A percentile compares a stretch with the other conserved stretches of the same genome.
These are phyloP conservation scores for Lactarius pseudohatsudake DNA, from an alignment of 768 basidiomycete species.

Conservation along the genomic window DNA sequence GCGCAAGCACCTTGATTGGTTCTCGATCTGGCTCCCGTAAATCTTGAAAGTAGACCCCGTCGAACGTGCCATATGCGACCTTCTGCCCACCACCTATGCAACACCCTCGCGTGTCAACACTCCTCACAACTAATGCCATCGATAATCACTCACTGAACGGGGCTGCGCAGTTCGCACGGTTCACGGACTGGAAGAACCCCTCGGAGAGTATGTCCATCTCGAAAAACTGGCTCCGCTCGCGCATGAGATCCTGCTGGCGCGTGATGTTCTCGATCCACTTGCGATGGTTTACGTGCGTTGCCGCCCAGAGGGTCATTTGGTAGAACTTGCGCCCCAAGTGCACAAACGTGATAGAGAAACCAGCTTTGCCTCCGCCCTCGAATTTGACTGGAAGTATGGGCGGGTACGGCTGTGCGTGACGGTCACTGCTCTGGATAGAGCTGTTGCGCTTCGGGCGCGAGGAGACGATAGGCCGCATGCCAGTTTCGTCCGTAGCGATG, in stretches of 20 bases:
- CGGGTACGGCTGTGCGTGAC: constrained; percentile 42
- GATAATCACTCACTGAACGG: constrained; percentile 65
- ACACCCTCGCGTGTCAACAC: neutral
- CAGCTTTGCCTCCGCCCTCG: constrained; percentile 66
- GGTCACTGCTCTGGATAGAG: constrained; percentile 35
- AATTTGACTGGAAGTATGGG: constrained; percentile 49
- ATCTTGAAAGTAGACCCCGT: constrained; percentile 94
- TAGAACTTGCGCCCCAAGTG: constrained; percentile 94
- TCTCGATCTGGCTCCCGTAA: constrained; percentile 72
- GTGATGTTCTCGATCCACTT: constrained; percentile 94
- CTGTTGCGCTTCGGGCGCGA: constrained; percentile 47
- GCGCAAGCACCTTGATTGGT: constrained; percentile 85
- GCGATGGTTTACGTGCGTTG: constrained; percentile 75
- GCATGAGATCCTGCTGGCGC: constrained; percentile 84
- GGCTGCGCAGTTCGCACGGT: constrained; percentile 92
- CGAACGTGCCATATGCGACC: constrained; percentile 95
- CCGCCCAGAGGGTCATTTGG: constrained; percentile 88
- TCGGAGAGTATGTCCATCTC: constrained; percentile 84
- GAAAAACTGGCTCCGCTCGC: constrained; percentile 83
- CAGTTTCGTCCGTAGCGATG: constrained; percentile 68
- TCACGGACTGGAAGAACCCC: constrained; percentile 80
- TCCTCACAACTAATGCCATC: no score
- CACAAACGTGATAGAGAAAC: constrained; percentile 89
- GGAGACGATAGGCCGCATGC: constrained; percentile 32
- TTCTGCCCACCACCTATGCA: constrained; percentile 70